A percentile compares a stretch with the other conserved stretches of the same genome.
Evolutionary conservation across 139 green algal genomes (phyloP).

Genomic region (Klebsormidium nitens): DNA sequence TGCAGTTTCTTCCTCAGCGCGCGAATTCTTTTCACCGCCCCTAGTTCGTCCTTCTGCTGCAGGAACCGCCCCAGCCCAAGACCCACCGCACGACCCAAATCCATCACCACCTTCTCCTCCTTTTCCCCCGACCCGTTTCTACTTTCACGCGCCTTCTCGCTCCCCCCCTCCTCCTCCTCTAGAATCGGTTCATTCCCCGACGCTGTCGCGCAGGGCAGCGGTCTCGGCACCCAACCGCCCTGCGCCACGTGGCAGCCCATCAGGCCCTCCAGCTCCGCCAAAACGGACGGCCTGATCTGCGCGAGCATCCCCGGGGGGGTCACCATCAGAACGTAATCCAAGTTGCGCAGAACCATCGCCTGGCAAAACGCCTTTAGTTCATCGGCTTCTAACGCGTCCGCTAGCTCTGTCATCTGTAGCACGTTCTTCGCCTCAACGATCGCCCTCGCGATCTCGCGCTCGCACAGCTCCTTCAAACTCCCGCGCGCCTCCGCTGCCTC

Average conservation of each 20-base stretch:
- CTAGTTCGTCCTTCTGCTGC: too few species aligned
- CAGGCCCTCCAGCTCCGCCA: slow-evolving; percentile 2
- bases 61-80: too few species aligned
- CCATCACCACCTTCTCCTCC: too few species aligned
- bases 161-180: too few species aligned
- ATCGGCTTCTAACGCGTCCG: slow-evolving; percentile 59
- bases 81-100: too few species aligned
- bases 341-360: slow-evolving; percentile 58
- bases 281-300: slow-evolving; percentile 4
- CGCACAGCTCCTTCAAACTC: slow-evolving; percentile 70
- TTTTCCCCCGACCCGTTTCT: too few species aligned
- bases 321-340: slow-evolving; percentile 57
- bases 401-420: slow-evolving; percentile 67
- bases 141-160: too few species aligned
- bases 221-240: too few species aligned
- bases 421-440: slow-evolving; percentile 73
- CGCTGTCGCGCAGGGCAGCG: too few species aligned
- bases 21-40: slow-evolving; percentile 43
- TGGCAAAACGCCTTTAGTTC: slow-evolving; percentile 63
- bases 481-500: too few species aligned
- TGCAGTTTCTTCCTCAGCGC: slow-evolving; percentile 75
- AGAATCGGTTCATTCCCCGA: too few species aligned
- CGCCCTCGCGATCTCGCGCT: slow-evolving; percentile 55
- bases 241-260: too few species aligned
- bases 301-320: background rate